Conservation (phyloP, 139 green algal genomes). For the Coelastrella sp. region DNA sequence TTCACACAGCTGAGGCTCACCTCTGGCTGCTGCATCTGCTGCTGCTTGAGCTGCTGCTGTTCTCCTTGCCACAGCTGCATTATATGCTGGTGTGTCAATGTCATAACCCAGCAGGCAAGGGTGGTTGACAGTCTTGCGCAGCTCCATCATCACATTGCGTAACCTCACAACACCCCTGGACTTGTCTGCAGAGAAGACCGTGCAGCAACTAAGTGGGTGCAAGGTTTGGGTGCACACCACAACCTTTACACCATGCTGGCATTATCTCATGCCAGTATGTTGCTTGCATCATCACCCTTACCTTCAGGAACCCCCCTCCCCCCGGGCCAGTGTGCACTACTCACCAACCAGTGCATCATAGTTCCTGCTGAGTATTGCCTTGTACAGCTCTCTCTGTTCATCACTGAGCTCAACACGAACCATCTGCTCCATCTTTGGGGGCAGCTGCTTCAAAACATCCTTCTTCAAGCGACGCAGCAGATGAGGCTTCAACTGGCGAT, state of each 20-base stretch:
- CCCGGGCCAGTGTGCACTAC: background rate
- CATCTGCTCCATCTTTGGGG: constrained; percentile 88
- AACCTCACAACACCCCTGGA: constrained; percentile 35
- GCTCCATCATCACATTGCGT: constrained; percentile 77
- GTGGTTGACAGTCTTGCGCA: constrained; percentile 87
- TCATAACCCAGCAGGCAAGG: constrained; percentile 66
- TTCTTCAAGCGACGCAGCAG: constrained; percentile 85
- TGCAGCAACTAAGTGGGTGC: too few relatives aligned
- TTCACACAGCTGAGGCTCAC: background rate
- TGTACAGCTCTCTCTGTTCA: constrained; percentile 70
- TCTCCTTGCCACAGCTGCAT: constrained; percentile 23
- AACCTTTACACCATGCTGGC: too few relatives aligned
- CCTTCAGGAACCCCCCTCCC: too few relatives aligned
- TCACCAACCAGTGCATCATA: constrained; percentile 51
- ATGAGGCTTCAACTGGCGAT: constrained; percentile 72
- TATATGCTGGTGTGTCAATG: constrained; percentile 5
- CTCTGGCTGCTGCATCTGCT: background rate
- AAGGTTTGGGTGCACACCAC: too few relatives aligned
- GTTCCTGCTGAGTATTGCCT: constrained; percentile 62
- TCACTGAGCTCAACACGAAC: constrained; percentile 69
- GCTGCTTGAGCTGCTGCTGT: constrained; percentile 33
- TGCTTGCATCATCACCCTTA: too few relatives aligned
- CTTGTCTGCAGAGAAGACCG: background rate
- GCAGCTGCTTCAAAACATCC: constrained; percentile 85
- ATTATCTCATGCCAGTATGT: too few relatives aligned